A percentile compares a stretch with the other conserved stretches of the same genome.
Evolutionary conservation across 306 rosid species (phyloP).

Genomic region (Mimosa bimucronata): DNA sequence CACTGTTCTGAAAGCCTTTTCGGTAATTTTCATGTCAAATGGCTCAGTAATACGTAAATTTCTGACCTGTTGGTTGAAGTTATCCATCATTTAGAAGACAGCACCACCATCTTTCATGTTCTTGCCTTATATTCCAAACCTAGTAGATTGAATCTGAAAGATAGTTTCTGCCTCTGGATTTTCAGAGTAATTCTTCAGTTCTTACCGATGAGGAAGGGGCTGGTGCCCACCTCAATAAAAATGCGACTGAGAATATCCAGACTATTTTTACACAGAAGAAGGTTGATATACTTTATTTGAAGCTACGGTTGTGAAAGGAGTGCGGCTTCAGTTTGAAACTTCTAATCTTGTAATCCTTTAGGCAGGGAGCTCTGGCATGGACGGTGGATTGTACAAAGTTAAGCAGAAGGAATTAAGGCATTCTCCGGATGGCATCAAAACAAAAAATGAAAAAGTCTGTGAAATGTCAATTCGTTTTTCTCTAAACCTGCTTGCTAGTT

Average conservation of each 20-base stretch:
- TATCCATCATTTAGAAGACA: not conserved
- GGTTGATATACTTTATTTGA: conserved; percentile 45
- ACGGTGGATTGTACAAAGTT: conserved; percentile 59
- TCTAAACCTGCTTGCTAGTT: conserved; percentile 25
- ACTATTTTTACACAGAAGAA: conserved; percentile 62
- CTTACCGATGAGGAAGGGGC: conserved; percentile 92
- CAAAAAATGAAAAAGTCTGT: conserved; percentile 73
- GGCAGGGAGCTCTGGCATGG: conserved; percentile 58
- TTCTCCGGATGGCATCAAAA: conserved; percentile 55
- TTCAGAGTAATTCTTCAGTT: conserved; percentile 95
- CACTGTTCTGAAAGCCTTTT: conserved; percentile 9
- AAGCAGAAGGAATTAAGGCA: conserved; percentile 69
- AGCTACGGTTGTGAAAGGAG: conserved; percentile 30
- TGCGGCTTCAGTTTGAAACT: conserved; percentile 21
- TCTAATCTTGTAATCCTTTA: conserved; percentile 48
- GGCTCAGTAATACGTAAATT: not conserved
- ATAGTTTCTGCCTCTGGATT: conserved; percentile 36
- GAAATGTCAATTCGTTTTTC: conserved; percentile 35
- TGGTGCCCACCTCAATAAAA: conserved; percentile 54
- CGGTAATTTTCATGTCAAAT: conserved; percentile 4
- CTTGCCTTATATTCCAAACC: not conserved
- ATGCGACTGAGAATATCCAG: conserved; percentile 58
- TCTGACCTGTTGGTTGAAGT: conserved; percentile 25
- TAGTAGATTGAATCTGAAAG: not conserved
- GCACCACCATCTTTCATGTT: conserved; percentile 22